Evolutionary conservation across 2,329 filamentous ascomycete genomes (phyloP).

Genomic region (Paecilomyces formosus): DNA sequence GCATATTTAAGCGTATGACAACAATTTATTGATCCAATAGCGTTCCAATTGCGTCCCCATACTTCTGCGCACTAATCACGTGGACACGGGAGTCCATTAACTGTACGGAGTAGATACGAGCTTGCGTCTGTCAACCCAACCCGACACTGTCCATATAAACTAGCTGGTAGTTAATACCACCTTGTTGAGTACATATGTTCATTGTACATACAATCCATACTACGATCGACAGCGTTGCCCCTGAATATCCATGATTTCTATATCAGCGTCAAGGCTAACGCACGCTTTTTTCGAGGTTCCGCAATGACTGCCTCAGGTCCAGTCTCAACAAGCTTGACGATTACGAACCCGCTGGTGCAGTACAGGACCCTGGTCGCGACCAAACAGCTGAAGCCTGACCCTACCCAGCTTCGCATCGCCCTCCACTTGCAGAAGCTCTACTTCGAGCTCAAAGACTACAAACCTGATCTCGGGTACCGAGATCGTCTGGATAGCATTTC

Average conservation of each 20-base stretch:
- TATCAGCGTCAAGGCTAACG: background rate
- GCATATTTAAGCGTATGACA: too few relatives aligned
- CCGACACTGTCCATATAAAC: background rate
- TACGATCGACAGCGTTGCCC: background rate
- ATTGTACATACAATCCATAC: background rate
- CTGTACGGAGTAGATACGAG: too few relatives aligned
- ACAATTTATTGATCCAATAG: too few relatives aligned
- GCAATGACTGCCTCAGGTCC: background rate
- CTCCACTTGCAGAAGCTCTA: conserved; percentile 74
- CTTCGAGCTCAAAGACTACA: conserved; percentile 67
- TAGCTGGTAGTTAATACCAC: background rate
- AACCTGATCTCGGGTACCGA: conserved; percentile 62
- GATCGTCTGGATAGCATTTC: conserved; percentile 57
- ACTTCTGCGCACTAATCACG: background rate
- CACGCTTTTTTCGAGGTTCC: background rate
- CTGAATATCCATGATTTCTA: background rate
- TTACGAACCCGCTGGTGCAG: conserved; percentile 61
- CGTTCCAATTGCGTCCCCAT: background rate
- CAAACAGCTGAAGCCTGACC: conserved; percentile 60
- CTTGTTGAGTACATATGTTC: background rate
- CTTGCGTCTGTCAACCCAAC: background rate
- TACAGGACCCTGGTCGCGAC: conserved; percentile 65
- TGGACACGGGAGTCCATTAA: background rate
- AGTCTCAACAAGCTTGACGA: background rate
- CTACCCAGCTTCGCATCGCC: conserved; percentile 49